These are phyloP conservation scores for Ophiocordyceps unilateralis DNA, from an alignment of 2,329 filamentous ascomycete genomes.

Conservation along the genomic window DNA sequence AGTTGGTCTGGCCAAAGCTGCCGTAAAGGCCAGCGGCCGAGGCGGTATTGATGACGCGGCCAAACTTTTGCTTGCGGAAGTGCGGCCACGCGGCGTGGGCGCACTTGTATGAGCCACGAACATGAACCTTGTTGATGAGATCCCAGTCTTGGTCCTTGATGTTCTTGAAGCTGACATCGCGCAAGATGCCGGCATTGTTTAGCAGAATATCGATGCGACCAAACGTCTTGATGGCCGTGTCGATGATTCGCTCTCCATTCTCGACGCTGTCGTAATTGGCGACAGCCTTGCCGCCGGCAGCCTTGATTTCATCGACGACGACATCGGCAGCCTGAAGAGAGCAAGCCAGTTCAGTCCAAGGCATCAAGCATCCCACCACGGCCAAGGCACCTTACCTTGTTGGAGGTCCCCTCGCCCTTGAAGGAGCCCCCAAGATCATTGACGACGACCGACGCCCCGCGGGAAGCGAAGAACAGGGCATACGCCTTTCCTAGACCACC, in stretches of 20 bases:
- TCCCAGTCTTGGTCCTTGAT: constrained; percentile 98
- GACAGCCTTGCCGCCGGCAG: constrained; percentile 83
- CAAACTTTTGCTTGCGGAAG: constrained; percentile 98
- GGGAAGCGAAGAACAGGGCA: constrained; percentile 77
- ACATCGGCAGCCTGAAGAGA: constrained; percentile 58
- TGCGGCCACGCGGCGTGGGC: constrained; percentile 88
- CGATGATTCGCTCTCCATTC: constrained; percentile 85
- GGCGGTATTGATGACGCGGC: constrained; percentile 87
- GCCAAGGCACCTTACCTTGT: constrained; percentile 69
- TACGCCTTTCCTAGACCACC: constrained; percentile 68
- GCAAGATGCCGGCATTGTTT: constrained; percentile 94
- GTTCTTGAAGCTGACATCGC: constrained; percentile 96
- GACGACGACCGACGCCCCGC: constrained; percentile 87
- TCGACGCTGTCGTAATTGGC: constrained; percentile 96
- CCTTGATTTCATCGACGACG: constrained; percentile 68
- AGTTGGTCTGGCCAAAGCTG: constrained; percentile 90
- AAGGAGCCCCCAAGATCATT: constrained; percentile 90
- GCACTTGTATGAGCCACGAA: constrained; percentile 90
- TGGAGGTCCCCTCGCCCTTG: constrained; percentile 78
- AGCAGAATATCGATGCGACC: constrained; percentile 87
- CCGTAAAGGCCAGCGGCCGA: constrained; percentile 94
- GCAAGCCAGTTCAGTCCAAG: no score
- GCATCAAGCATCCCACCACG: no score
- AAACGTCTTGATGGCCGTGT: constrained; percentile 64
- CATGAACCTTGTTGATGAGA: constrained; percentile 79